Base-by-base conservation (phyloP, 352 stramenopile species). In the Pythium insidiosum region DNA sequence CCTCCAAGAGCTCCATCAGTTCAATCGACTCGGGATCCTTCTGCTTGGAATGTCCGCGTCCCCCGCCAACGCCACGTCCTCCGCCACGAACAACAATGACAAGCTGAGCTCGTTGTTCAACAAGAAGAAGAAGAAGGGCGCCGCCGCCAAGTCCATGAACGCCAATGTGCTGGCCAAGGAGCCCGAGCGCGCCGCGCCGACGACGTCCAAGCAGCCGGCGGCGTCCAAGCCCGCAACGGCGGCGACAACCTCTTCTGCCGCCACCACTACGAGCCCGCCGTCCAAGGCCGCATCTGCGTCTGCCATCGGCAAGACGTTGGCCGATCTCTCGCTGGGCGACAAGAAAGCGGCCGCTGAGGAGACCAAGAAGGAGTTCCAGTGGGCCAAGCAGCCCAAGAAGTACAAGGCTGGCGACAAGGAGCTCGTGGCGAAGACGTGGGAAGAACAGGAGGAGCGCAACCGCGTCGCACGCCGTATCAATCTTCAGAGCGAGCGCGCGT, bases 311-410 rank as follows among this genome's bases (percentile, higher is more conserved):
- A 86, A 88, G 56, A 60, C 58, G 28, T 53, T 89, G n/a, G 70
- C 73, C 16, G 73, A 89, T 12, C 65, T 89, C 34, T 69, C 59
- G 35, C 42, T 87, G 22, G 66, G 56, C 44, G 60, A 58, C 34
- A 84, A 84, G 58, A 61, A 79, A 36, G 46, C 71, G 21, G 38
- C 29, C 2, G 66, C 81, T 28, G 74, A 80, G 45, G 6, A 50
- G 19, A 31, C 66, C 4, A 61, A 61, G 47, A 44, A 45, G 22
- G 47, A 57, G 28, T 89, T 87, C 54, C 73, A 86, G 49, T 90
- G 77, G 74, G 70, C 77, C 36, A 90, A 90, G 58, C 74, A 90
- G 62, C 77, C 72, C 20, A 90, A 90, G 47, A 90, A 90, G 60
- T 88, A 87, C 66, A 90, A 86, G 54, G 5, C 49, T 36, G 47